Percentiles rank a stretch among this genome's conserved stretches.
Evolutionary conservation across 108 stramenopile species (phyloP).

Genomic region (Craspedostauros australis): DNA sequence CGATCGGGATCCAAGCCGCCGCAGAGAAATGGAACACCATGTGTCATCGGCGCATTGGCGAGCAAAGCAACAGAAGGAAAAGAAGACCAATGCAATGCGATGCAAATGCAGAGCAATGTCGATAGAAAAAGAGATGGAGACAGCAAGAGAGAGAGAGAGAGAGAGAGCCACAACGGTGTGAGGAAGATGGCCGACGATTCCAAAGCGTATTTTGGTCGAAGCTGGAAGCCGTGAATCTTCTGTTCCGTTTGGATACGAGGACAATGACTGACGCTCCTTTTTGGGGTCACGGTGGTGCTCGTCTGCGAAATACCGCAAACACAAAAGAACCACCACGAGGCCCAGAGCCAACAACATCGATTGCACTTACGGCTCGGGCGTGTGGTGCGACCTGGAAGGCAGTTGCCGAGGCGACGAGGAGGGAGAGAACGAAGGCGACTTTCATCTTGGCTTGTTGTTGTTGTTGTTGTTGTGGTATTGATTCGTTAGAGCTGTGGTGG

Average conservation of each 20-base stretch:
- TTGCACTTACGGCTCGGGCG: neutral
- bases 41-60: slow-evolving; percentile 8
- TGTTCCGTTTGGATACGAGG: too few relatives aligned
- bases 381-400: slow-evolving; percentile 6
- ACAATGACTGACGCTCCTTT: neutral
- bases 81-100: neutral
- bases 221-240: too few relatives aligned
- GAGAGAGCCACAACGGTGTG: too few relatives aligned
- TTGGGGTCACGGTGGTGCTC: neutral
- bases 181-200: too few relatives aligned
- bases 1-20: too few relatives aligned
- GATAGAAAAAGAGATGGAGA: too few relatives aligned
- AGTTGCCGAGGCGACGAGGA: slow-evolving; percentile 8
- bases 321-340: neutral
- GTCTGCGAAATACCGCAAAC: neutral
- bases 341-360: neutral
- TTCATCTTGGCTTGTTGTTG: slow-evolving; percentile 11
- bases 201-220: neutral
- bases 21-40: slow-evolving; percentile 6
- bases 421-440: slow-evolving; percentile 4
- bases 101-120: too few relatives aligned
- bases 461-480: too few relatives aligned
- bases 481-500: neutral
- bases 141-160: too few relatives aligned
- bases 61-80: slow-evolving; percentile 6